Base-by-base conservation (phyloP, 352 stramenopile species). In the Aphanomyces cochlioides region DNA sequence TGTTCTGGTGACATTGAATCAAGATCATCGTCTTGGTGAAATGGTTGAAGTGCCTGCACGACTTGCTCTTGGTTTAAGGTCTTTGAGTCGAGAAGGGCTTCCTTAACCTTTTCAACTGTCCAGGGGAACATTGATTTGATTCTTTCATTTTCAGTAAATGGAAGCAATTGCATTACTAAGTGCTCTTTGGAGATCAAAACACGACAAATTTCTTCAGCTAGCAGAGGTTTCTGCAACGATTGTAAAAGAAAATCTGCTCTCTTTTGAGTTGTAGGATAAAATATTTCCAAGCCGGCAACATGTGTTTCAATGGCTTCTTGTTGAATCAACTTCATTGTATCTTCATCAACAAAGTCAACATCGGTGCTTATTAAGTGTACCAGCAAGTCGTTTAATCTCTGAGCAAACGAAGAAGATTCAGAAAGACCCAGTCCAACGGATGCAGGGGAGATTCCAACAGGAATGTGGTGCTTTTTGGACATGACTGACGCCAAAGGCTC, bases 351-450 rank as follows among this genome's bases (percentile, higher is more conserved):
- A n/a, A 50, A 69, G 19, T 58, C 50, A 8, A 58, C 7, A 39
- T 69, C 63, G 0, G 50, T 37, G n/a, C 34, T 43, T n/a, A 15
- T 21, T 8, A 65, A n/a, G 3, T 19, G 10, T 17, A 61, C 4
- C 43, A 69, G 21, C 34, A 60, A 12, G 28, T 63, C 41, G 13
- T 13, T 7, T 5, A 69, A 21, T 4, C 63, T 41, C 13, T 59
- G 19, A 8, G 47, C 63, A 69, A 69, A 69, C 63, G 63, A 69
- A n/a, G 63, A n/a, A 10, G 38, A n/a, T 10, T 66, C 38, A 36
- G 47, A 48, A 10, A 69, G 37, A 12, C 63, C 63, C 5, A 69
- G 36, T 21, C 63, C 63, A 17, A 69, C 63, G 10, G 21, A 10
- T 7, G 63, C 47, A 37, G 63, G 63, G 12, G 63, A 47, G 15